Percentiles rank a stretch among this genome's conserved stretches.
Evolutionary conservation across 805 yeast species (phyloP).

Genomic region (Candida loeiensis): DNA sequence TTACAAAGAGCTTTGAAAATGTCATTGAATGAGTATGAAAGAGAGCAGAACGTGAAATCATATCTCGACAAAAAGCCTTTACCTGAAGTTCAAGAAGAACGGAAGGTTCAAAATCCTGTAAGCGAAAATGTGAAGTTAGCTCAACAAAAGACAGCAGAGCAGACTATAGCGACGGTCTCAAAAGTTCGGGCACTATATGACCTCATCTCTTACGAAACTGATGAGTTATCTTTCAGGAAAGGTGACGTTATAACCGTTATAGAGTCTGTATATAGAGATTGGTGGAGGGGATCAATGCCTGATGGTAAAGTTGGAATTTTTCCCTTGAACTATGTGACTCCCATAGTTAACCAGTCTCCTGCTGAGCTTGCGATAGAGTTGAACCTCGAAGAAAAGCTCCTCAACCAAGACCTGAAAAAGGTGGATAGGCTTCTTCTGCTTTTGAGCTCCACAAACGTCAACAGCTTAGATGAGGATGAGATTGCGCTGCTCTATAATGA

Average conservation of each 20-base stretch:
- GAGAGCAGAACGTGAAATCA: constrained; percentile 30
- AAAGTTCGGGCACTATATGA: constrained; percentile 86
- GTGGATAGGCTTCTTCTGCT: constrained; percentile 68
- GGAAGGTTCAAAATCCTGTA: constrained; percentile 7
- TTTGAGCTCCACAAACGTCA: constrained; percentile 37
- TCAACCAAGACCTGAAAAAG: constrained; percentile 49
- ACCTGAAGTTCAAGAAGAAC: constrained; percentile 22
- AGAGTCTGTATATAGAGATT: constrained; percentile 84
- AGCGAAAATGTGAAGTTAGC: constrained; percentile 1
- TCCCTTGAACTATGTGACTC: constrained; percentile 88
- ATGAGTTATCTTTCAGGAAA: constrained; percentile 79
- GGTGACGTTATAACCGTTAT: constrained; percentile 87
- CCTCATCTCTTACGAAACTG: constrained; percentile 71
- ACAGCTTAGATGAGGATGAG: constrained; percentile 51
- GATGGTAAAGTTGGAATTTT: constrained; percentile 82
- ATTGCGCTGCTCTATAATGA: constrained; percentile 71
- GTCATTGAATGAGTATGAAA: constrained; percentile 61
- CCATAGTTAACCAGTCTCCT: constrained; percentile 62
- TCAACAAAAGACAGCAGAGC: constrained; percentile 20
- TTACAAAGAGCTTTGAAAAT: constrained; percentile 70
- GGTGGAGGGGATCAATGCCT: constrained; percentile 88
- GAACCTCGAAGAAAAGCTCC: constrained; percentile 49
- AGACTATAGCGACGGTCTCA: constrained; percentile 45
- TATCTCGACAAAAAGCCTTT: constrained; percentile 32
- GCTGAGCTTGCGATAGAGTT: constrained; percentile 53